Evolutionary conservation across 768 basidiomycete species (phyloP), one percentile per base, ranked within the genome.

Genomic region (Leccinellum luteum): DNA sequence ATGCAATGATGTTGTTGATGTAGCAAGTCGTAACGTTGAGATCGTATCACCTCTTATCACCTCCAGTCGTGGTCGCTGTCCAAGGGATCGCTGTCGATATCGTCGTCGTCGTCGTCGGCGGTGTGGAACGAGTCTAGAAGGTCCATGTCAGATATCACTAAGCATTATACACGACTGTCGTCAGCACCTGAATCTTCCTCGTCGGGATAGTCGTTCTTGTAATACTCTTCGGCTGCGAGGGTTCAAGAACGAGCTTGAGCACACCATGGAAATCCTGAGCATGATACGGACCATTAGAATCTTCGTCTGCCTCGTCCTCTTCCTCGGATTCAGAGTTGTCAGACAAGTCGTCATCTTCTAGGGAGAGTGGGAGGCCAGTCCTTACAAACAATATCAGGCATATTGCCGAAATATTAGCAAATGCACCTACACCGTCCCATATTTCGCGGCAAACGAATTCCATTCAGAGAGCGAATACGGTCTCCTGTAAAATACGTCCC

Each of bases 171-270:
- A 76, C 76, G 78, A 66, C 75, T 78, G 43, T 71, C 73, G 31
- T 76, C 75, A 17, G 69, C 74, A 23, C 75, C 75, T 10, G 75
- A 73, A 25, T 77, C 74, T 38, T 85, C 84, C 50, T 86, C 90
- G 27, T 90, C 89, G 6, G 90, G 90, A 62, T 92, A 92, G 66
- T 92, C 90, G 58, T 92, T 92, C 64, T 83, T 89, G 72, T 90
- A 91, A 65, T 86, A 90, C 60, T 90, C 89, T 70, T 92, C 90
- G 17, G 86, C 90, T 91, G 63, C 6, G 52, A 31, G 8, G 48
- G 6, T 50, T 38, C 35, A 25, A n/a, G 32, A 45, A 47, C 10
- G 15, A 50, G 14, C 2, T 4, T 67, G 1, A 64, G 54, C 1
- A 50, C 5, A 28, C 23, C 14, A 10, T n/a, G 3, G 38, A 2